Percentiles rank a stretch among this genome's conserved stretches.
Evolutionary conservation across 306 rosid species (phyloP).

Genomic region (Pyrus pyrifolia): DNA sequence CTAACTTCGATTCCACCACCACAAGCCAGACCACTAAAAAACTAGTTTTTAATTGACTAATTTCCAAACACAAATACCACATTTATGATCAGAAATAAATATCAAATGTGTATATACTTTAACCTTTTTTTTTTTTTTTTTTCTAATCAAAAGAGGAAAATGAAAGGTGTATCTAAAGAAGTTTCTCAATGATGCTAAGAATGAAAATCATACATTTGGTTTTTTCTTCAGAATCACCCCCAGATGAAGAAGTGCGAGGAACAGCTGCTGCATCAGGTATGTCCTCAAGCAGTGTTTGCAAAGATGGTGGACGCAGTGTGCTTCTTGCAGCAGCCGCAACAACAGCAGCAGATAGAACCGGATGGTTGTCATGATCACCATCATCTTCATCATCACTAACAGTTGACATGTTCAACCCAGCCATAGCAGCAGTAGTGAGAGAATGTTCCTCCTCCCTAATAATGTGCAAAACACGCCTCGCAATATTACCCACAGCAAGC

Average conservation of each 20-base stretch:
- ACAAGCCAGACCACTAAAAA: not conserved
- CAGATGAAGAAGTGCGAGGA: slow-evolving; percentile 71
- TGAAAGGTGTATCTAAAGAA: not conserved
- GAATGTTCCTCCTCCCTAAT: slow-evolving; percentile 94
- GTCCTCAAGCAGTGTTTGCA: slow-evolving; percentile 95
- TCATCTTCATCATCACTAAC: slow-evolving; percentile 92
- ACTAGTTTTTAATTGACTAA: not conserved
- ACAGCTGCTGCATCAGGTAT: slow-evolving; percentile 47
- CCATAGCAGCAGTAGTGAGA: slow-evolving; percentile 75
- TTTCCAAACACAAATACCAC: not conserved
- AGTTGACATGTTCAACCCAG: slow-evolving; percentile 61
- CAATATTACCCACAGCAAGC: slow-evolving; percentile 96
- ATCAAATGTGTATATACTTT: not conserved
- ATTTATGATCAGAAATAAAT: not conserved
- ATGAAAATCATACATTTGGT: slow-evolving; percentile 62
- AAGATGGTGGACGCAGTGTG: slow-evolving; percentile 90
- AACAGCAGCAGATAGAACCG: slow-evolving; percentile 75
- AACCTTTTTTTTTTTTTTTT: not conserved
- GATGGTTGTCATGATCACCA: slow-evolving; percentile 51
- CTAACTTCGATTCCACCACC: not conserved
- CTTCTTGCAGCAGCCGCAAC: slow-evolving; percentile 98
- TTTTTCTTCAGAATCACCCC: slow-evolving; percentile 95
- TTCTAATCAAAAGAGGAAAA: not conserved
- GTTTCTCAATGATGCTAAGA: not conserved
- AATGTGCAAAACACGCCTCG: slow-evolving; percentile 92